These are phyloP conservation scores for Ophioceras dolichostomum DNA, from an alignment of 2,329 filamentous ascomycete genomes.

Conservation along the genomic window DNA sequence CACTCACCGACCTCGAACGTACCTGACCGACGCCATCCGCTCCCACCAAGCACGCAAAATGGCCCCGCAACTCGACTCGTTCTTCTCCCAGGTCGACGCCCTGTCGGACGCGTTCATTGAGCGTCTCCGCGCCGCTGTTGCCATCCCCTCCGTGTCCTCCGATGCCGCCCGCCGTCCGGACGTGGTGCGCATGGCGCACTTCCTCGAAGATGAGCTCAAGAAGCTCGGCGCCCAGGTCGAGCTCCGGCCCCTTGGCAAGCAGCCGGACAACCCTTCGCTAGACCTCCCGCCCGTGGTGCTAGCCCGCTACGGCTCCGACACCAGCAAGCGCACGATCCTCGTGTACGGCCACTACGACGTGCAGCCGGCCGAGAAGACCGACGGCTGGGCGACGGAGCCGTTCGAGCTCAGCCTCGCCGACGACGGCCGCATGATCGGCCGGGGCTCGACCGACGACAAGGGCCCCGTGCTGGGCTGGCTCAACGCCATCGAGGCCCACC, in stretches of 20 bases:
- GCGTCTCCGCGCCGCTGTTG: constrained; percentile 80
- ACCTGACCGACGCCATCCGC: constrained; percentile 40
- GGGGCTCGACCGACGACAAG: constrained; percentile 95
- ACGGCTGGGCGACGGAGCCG: constrained; percentile 92
- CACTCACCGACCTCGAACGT: constrained; percentile 20
- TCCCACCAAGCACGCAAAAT: constrained; percentile 59
- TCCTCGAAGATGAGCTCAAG: constrained; percentile 72
- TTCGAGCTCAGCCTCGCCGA: constrained; percentile 81
- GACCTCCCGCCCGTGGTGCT: constrained; percentile 88
- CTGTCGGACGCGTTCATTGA: constrained; percentile 76
- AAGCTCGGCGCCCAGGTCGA: constrained; percentile 77
- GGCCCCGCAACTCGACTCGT: constrained; percentile 82
- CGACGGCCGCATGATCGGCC: constrained; percentile 90
- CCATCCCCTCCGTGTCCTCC: constrained; percentile 90
- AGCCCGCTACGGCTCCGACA: constrained; percentile 82
- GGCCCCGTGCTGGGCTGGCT: constrained; percentile 94
- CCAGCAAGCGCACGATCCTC: constrained; percentile 86
- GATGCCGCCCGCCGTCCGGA: constrained; percentile 81
- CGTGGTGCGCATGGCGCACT: constrained; percentile 94
- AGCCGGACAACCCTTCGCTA: constrained; percentile 81
- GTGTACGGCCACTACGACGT: constrained; percentile 99
- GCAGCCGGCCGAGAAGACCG: constrained; percentile 83
- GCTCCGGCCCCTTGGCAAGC: constrained; percentile 76
- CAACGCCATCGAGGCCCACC: constrained; percentile 95
- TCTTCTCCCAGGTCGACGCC: constrained; percentile 83